phyloP scores from a whole-genome alignment of 768 basidiomycete species.

The Termitomyces sp. region DNA sequence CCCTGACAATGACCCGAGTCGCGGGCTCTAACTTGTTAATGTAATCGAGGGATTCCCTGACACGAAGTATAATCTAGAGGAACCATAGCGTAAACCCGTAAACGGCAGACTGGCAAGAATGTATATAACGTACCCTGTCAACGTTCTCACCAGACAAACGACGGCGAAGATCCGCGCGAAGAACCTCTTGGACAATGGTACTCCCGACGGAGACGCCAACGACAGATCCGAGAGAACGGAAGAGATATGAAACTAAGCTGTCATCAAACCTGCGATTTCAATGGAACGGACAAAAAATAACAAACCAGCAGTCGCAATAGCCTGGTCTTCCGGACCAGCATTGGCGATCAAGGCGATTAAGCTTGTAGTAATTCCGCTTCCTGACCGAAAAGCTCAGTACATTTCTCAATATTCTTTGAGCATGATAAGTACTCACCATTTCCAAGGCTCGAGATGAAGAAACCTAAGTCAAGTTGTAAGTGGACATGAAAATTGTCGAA shows the following conservation, averaged over 20 bases:
- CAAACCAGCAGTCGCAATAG: conserved; percentile 62
- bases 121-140: conserved; percentile 48
- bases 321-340: conserved; percentile 59
- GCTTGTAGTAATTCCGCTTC: conserved; percentile 52
- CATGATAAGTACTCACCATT: conserved; percentile 30
- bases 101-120: background rate
- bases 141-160: conserved; percentile 44
- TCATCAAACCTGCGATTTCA: background rate
- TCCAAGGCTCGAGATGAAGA: conserved; percentile 35
- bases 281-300: background rate
- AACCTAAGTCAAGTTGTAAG: conserved; percentile 24
- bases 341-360: conserved; percentile 63
- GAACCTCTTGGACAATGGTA: conserved; percentile 51
- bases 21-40: conserved; percentile 41
- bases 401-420: background rate
- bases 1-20: conserved; percentile 35
- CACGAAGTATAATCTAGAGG: conserved; percentile 44
- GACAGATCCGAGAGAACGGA: conserved; percentile 61
- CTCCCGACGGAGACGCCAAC: conserved; percentile 57
- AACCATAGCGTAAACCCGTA: background rate
- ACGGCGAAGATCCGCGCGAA: conserved; percentile 41
- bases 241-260: conserved; percentile 56
- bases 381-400: conserved; percentile 26
- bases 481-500: background rate
- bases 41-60: conserved; percentile 49